These are phyloP conservation scores for Diaporthe citrichinensis DNA, from an alignment of 2,329 filamentous ascomycete genomes.

Conservation along the genomic window DNA sequence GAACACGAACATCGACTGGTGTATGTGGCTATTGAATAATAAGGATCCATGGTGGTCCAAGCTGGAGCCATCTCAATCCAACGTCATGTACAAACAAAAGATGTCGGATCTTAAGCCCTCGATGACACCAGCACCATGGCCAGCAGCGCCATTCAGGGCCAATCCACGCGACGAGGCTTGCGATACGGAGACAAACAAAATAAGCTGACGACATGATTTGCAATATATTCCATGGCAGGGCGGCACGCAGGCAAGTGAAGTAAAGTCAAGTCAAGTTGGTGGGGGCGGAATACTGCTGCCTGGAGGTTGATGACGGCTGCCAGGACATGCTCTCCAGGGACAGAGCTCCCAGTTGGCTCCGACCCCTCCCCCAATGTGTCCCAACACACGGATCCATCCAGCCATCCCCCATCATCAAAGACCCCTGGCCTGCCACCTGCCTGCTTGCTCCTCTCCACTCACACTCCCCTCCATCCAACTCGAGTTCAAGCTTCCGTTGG, in stretches of 20 bases:
- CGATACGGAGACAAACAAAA: background rate
- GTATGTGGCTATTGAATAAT: too few relatives aligned
- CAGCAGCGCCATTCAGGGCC: background rate
- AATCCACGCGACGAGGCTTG: background rate
- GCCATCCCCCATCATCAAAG: conserved; percentile 5
- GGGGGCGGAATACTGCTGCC: conserved; percentile 20
- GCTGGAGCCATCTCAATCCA: background rate
- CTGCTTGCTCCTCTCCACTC: background rate
- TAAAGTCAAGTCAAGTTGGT: background rate
- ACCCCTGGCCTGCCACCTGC: background rate
- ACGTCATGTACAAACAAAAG: background rate
- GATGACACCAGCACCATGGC: background rate
- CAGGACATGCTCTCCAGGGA: background rate
- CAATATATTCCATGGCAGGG: background rate
- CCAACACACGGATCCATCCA: conserved; percentile 1
- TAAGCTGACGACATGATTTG: conserved; percentile 4
- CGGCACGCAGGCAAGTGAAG: background rate
- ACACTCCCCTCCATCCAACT: background rate
- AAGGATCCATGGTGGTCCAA: background rate
- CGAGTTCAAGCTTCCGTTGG: conserved; percentile 28
- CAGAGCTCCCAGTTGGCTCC: background rate
- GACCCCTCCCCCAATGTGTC: background rate
- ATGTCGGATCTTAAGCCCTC: background rate
- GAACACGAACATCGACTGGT: background rate
- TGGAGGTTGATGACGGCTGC: conserved; percentile 13